Base-by-base conservation (phyloP, 2,329 filamentous ascomycete genomes). In the Pseudopyrenochaeta lycopersici region DNA sequence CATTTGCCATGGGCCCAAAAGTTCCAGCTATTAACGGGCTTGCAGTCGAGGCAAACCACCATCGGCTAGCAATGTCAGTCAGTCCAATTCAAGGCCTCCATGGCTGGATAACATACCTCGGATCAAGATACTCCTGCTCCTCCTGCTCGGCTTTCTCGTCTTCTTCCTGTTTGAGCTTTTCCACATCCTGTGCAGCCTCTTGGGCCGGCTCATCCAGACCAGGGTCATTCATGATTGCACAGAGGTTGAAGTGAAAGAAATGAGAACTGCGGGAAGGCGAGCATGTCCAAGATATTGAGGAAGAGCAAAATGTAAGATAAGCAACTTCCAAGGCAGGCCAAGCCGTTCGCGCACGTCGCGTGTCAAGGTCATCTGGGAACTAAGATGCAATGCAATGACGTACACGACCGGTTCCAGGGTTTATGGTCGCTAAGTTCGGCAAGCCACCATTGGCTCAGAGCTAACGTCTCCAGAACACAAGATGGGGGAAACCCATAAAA, bases 1-100 rank as follows among this genome's bases (percentile, higher is more conserved):
- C 81, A 50, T 80, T 84, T 6, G 82, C 81, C 72, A 84, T 82
- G 2, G 82, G 82, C 0, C 82, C 82, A 61, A 84, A 83, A 0
- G 82, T 84, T 39, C 77, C 77, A 3, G 84, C 85, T 31, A 86
- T 74, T 2, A 87, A 74, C 12, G 85, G 85, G 62, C 82, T 83
- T 29, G 80, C 83, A 7, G 85, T 87, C 17, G 81, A 84, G 2
- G 84, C 84, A 64, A 87, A 83, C 85, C 85, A 88, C 84, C 84
- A 87, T 49, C 80, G 78, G 64, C 79, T 81, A 39, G 6, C 11
- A 15, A 12, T n/a, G 38, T 69, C 43, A 65, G 54, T 35, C 23
- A 40, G 18, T 44, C 10, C 9, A 14, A 17, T 36, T 15, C 5
- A 40, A 14, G 15, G 9, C 17, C 15, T 5, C 9, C 3, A 21